Evolutionary conservation across 495 filamentous ascomycete genomes (phyloP).

Genomic region (Aspergillus ostianus): DNA sequence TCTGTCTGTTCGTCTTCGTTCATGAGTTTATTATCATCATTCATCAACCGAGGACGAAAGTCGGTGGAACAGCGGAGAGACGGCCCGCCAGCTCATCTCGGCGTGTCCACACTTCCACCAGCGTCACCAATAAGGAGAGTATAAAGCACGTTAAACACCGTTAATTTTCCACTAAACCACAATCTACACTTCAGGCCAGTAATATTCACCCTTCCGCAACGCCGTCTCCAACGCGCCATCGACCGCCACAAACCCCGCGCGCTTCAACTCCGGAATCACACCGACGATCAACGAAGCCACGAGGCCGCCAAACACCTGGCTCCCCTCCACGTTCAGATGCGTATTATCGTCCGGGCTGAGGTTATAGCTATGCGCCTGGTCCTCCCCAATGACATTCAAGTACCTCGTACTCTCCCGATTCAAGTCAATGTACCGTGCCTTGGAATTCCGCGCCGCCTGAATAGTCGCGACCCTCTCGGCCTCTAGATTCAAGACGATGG

Average conservation of each 20-base stretch:
- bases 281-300: conserved; percentile 38
- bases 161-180: too few relatives aligned
- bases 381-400: conserved; percentile 43
- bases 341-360: conserved; percentile 38
- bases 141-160: too few relatives aligned
- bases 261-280: conserved; percentile 19
- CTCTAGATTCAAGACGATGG: conserved; percentile 38
- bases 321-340: conserved; percentile 44
- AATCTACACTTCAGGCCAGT: conserved; percentile 13
- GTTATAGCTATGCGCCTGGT: conserved; percentile 39
- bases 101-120: too few relatives aligned
- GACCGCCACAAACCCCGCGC: conserved; percentile 22
- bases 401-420: conserved; percentile 43
- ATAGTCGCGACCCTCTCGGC: conserved; percentile 38
- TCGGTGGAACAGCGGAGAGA: too few relatives aligned
- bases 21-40: too few relatives aligned
- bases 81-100: too few relatives aligned
- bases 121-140: too few relatives aligned
- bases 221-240: conserved; percentile 28
- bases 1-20: too few relatives aligned
- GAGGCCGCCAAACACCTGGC: conserved; percentile 47
- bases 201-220: conserved; percentile 32
- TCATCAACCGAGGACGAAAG: too few relatives aligned
- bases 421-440: conserved; percentile 37
- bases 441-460: conserved; percentile 29